Conservation (phyloP, 1,284 basidiomycete genomes). For the Rhodotorula sp. region DNA sequence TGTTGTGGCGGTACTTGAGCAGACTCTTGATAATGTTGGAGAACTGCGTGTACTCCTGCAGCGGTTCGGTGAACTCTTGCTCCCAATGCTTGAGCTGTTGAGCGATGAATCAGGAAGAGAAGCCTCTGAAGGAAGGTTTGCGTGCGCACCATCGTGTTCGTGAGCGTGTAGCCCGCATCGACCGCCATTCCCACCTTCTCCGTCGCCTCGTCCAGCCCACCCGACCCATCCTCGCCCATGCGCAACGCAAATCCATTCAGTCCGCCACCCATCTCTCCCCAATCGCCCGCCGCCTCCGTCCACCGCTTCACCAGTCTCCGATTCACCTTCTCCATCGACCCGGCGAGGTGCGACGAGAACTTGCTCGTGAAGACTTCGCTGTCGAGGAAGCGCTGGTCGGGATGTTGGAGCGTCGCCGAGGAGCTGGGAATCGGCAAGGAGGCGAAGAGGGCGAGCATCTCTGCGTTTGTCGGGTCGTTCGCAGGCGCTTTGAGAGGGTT, state of each 20-base stretch:
- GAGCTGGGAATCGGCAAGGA: conserved; percentile 73
- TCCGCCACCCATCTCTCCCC: conserved; percentile 89
- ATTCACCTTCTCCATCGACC: conserved; percentile 94
- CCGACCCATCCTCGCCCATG: conserved; percentile 53
- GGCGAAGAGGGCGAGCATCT: conserved; percentile 69
- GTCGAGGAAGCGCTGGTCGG: conserved; percentile 92
- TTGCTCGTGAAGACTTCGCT: conserved; percentile 96
- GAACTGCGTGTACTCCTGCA: conserved; percentile 95
- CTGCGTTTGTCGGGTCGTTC: conserved; percentile 83
- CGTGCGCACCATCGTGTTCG: conserved; percentile 78
- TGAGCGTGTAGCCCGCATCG: conserved; percentile 89
- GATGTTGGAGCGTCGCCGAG: conserved; percentile 73
- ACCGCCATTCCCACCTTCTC: conserved; percentile 94
- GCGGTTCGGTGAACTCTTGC: conserved; percentile 88
- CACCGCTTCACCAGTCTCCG: conserved; percentile 87
- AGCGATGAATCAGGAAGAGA: no score
- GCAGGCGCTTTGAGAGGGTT: conserved; percentile 94
- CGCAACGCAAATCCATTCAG: conserved; percentile 94
- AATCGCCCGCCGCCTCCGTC: conserved; percentile 86
- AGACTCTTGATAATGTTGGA: conserved; percentile 90
- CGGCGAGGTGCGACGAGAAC: conserved; percentile 85
- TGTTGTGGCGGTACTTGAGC: conserved; percentile 92
- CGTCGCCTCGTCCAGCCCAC: conserved; percentile 66
- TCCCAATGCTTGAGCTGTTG: conserved; percentile 82
- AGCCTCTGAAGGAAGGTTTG: conserved; percentile 4